Base-by-base conservation (phyloP, 371 early-diverging fungal species). In the Mucor irregularis region DNA sequence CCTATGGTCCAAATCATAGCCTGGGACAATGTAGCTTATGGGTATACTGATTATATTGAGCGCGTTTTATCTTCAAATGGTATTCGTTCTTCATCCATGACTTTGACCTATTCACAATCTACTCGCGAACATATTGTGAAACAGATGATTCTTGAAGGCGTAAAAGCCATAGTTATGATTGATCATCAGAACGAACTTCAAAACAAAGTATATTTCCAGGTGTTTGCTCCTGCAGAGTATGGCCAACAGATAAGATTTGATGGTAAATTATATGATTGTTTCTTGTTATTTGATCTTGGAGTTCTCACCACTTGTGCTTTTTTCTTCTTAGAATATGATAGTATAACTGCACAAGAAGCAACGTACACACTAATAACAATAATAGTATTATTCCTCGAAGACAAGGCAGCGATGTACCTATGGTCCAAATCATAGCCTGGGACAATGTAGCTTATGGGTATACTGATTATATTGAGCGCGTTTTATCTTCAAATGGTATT, bases 71-170 rank as follows among this genome's bases (percentile, higher is more conserved):
- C 46, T 19, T 39, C 51, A 13, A 30, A 53, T 25, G 25, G 37
- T 7, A 58, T 67, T 28, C 45, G 58, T 42, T 49, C 58, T 9
- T 49, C 45, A 22, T 29, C 67, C 22, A 44, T 45, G 34, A 43
- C 21, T 19, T 43, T 67, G 26, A 47, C 45, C 19, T 51, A 44
- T 44, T 33, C 50, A n/a, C 43, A 51, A n/a, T 14, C 16, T 8
- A n/a, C 43, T 7, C 53, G 58, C 4, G 58, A 58, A 16, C 37
- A 49, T 17, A 33, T 62, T 10, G 49, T 62, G 16, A 62, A 58
- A 21, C 62, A 67, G 17, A 55, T 67, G 59, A 58, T 62, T 6
- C 31, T 57, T 10, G 67, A 67, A 48, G 67, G 67, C 37, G 67
- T 67, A 25, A 67, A 67, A 24, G 67, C 67, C 9, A 34, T 67